Percentiles rank a stretch among this genome's conserved stretches.
Evolutionary conservation across 208 protist species (phyloP).

Genomic region (Histomonas meleagridis): DNA sequence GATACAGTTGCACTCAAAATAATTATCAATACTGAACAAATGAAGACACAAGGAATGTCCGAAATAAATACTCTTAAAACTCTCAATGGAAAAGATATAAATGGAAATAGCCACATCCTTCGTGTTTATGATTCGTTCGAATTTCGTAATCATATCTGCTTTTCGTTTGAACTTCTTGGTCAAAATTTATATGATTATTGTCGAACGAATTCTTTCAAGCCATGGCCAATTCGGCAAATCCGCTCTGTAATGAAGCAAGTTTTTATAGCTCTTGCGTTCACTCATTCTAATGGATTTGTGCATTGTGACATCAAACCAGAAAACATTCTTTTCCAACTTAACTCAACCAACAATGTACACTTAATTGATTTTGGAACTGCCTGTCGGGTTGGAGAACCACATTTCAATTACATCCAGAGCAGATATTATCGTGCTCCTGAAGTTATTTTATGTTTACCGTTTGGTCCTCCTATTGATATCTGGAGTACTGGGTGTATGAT

Average conservation of each 20-base stretch:
- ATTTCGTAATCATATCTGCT: neutral
- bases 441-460: constrained; percentile 51
- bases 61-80: neutral
- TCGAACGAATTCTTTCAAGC: neutral
- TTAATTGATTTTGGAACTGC: neutral
- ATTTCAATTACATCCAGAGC: constrained; percentile 48
- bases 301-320: neutral
- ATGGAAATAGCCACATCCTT: neutral
- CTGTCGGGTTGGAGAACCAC: neutral
- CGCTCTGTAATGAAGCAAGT: neutral
- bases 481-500: constrained; percentile 55
- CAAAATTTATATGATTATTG: neutral
- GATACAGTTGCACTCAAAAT: constrained; percentile 61
- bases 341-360: neutral
- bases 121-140: neutral
- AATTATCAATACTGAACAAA: constrained; percentile 51
- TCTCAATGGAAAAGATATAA: neutral
- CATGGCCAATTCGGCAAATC: neutral
- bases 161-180: neutral
- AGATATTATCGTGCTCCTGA: constrained; percentile 56
- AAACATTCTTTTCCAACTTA: neutral
- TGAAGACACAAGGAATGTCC: neutral
- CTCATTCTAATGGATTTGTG: neutral
- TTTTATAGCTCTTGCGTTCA: neutral
- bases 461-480: constrained; percentile 51